These are phyloP conservation scores for Fusarium udum DNA, from an alignment of 2,329 filamentous ascomycete species.

Conservation along the genomic window DNA sequence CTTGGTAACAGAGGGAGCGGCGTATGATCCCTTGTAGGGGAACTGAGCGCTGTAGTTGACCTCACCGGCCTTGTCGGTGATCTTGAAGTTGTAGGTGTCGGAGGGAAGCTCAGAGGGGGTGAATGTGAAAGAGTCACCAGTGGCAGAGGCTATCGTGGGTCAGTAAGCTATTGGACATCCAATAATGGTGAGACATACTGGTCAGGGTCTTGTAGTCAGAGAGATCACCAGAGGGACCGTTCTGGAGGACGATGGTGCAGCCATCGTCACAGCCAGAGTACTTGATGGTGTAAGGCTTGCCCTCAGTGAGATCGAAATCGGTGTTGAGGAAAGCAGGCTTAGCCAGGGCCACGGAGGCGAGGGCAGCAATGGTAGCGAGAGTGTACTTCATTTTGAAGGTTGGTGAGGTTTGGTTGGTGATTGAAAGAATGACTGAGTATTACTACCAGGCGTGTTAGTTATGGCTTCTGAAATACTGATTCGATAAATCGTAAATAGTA, in stretches of 20 bases:
- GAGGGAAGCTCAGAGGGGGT: slow-evolving; percentile 43
- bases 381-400: slow-evolving; percentile 52
- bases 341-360: slow-evolving; percentile 44
- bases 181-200: slow-evolving; percentile 36
- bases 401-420: slow-evolving; percentile 13
- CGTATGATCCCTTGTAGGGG: slow-evolving; percentile 41
- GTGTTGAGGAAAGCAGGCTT: slow-evolving; percentile 48
- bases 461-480: background rate
- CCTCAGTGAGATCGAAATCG: slow-evolving; percentile 42
- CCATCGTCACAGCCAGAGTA: slow-evolving; percentile 46
- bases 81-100: slow-evolving; percentile 50
- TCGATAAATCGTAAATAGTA: slow-evolving; percentile 1
- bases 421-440: slow-evolving; percentile 43
- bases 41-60: slow-evolving; percentile 50
- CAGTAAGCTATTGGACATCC: background rate
- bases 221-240: slow-evolving; percentile 43
- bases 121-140: slow-evolving; percentile 43
- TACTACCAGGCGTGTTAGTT: slow-evolving; percentile 37
- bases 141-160: slow-evolving; percentile 19
- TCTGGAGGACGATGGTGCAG: slow-evolving; percentile 51
- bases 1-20: slow-evolving; percentile 20
- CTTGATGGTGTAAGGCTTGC: slow-evolving; percentile 47
- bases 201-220: slow-evolving; percentile 46
- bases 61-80: slow-evolving; percentile 42
- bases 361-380: slow-evolving; percentile 43